Evolutionary conservation across 1,284 basidiomycete species (phyloP), one percentile per base, ranked within the genome.

Genomic region (Cutaneotrichosporon sp.): DNA sequence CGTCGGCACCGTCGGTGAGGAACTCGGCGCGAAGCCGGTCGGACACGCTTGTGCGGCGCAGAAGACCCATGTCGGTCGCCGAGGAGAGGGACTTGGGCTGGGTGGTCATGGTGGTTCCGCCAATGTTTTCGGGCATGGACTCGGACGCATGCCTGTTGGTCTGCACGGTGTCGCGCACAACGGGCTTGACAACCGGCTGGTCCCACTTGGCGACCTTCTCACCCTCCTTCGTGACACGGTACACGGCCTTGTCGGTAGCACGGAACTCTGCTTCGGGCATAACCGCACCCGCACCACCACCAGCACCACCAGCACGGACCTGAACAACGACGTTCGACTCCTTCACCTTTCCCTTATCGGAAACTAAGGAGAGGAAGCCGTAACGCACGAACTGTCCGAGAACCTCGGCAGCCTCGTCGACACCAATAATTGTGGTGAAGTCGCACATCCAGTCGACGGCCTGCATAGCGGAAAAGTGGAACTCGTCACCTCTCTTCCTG

Each of bases 361-460:
- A 59, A 56, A 94, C 88, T 32, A 97, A 79, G 11, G 79, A 76
- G 72, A 98, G 88, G 61, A 94, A 83, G 33, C 91, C 90, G 66
- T 96, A 94, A 37, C 96, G 85, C 42, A 97, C 92, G 67, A 98
- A 97, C 68, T 98, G 96, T 1, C 92, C 96, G 4, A 89, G 85
- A 80, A 97, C 87, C 78, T 98, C 96, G 20, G 91, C 91, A 0
- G 92, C 94, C 75, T 98, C 96, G 69, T 99, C 96, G 49, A 90
- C 79, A 20, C 92, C 93, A 45, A 93, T 90, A 39, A 94, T 89
- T 0, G 94, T 97, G 1, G 94, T 93, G 63, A 92, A 97, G 74
- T 98, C 93, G 70, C 90, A 88, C 48, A 99, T 83, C 96, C 96
- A 99, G 73, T 97, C 91, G 52, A 97, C 80, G 0, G 89, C 92